A percentile compares a stretch with the other conserved stretches of the same genome.
Conservation (phyloP, 768 basidiomycete species). For the Boletus subparvulus region DNA sequence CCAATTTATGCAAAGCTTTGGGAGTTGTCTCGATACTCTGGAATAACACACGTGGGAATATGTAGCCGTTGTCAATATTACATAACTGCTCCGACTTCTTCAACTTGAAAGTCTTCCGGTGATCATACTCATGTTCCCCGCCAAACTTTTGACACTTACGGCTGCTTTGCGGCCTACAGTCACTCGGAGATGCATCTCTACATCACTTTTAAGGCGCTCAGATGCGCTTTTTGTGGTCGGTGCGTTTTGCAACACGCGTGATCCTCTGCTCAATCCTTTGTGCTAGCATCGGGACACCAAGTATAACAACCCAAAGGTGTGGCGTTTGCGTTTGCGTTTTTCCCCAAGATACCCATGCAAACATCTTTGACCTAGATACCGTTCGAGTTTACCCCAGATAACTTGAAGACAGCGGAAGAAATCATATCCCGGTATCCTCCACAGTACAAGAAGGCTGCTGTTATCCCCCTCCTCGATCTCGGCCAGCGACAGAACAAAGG, state of each 20-base stretch:
- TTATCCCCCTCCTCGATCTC: conserved; percentile 94
- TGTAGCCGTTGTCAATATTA: background rate
- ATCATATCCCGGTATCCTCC: conserved; percentile 93
- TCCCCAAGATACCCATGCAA: background rate
- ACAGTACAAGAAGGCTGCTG: conserved; percentile 98
- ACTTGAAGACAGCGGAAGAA: conserved; percentile 81
- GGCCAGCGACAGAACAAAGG: conserved; percentile 97
- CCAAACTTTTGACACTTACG: conserved; percentile 12
- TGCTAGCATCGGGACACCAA: conserved; percentile 89
- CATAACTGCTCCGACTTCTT: background rate
- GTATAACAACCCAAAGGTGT: conserved; percentile 90
- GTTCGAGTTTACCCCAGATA: conserved; percentile 81
- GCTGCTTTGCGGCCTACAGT: conserved; percentile 17
- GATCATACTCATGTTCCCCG: conserved; percentile 22
- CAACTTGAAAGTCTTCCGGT: too few species aligned
- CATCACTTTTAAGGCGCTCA: conserved; percentile 52
- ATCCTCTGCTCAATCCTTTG: conserved; percentile 15
- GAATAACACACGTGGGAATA: conserved; percentile 15
- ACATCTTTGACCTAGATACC: conserved; percentile 58
- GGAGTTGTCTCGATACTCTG: too few species aligned
- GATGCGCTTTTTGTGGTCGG: conserved; percentile 87
- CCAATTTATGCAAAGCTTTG: background rate
- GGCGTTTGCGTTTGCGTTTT: conserved; percentile 6
- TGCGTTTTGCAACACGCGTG: conserved; percentile 21
- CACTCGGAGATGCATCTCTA: conserved; percentile 33